Base-by-base conservation (phyloP, 257 asterid species). In the Linaria vulgaris region DNA sequence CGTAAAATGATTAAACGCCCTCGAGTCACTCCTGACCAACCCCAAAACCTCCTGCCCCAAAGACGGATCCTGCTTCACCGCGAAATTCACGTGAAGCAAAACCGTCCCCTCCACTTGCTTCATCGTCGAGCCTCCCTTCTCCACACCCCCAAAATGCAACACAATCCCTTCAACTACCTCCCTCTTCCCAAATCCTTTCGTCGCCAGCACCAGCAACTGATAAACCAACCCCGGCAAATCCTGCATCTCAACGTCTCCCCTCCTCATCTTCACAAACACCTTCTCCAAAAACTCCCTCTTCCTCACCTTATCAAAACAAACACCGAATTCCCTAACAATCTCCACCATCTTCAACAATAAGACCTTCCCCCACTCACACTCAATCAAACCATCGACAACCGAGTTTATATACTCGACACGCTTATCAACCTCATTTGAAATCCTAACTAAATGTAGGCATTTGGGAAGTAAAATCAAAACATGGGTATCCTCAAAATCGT, bases 61-160 rank as follows among this genome's bases (percentile, higher is more conserved):
- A 3, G 97, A 87, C 7, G 91, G 88, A 47, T 89, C 91, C 81
- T 90, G 95, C 78, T 87, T 90, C 51, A 87, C 94, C 2, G 95
- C 91, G 52, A 90, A 90, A 80, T 86, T 87, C 73, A 90, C 85
- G 66, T 90, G 95, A 69, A 90, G 90, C 78, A 89, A 72, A 54
- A 87, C 97, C 27, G 97, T 89, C 78, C 95, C 97, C 69, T 89
- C 95, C 12, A 87, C 86, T 72, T 90, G 95, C 68, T 82, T 85
- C 82, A 78, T 82, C 46, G 75, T 79, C 22, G 87, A 81, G n/a
- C 95, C 76, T 5, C 79, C 81, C 55, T 76, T 69, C 47, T 61
- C 72, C 53, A 54, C 61, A 57, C 74, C 76, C 60, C 88, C 95
- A 55, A 90, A 90, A 72, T 74, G 69, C 84, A 80, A 72, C 72